Conservation (phyloP, 2,329 filamentous ascomycete species). For the Cercospora nicotianae region DNA sequence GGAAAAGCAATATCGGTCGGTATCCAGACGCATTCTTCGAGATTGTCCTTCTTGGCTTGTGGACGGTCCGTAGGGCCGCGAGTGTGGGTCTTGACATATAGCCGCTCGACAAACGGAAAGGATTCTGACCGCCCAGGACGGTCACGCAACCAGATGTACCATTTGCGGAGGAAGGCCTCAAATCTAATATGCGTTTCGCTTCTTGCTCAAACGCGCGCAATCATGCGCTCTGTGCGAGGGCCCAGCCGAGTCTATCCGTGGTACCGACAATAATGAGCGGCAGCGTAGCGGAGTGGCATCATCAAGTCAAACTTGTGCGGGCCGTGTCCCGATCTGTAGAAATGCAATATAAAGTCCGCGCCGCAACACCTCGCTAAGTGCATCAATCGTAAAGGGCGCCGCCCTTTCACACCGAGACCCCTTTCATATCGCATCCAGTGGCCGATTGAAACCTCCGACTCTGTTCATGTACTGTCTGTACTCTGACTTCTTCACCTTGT, state of each 20-base stretch:
- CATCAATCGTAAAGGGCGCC: constrained; percentile 10
- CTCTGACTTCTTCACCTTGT: constrained; percentile 91
- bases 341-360: background rate
- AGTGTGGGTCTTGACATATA: background rate
- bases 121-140: background rate
- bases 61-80: background rate
- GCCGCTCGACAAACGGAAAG: background rate
- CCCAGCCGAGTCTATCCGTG: background rate
- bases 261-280: background rate
- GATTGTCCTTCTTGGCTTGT: background rate
- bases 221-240: background rate
- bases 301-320: background rate
- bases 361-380: constrained; percentile 24
- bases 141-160: background rate
- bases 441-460: constrained; percentile 76
- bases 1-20: background rate
- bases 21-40: background rate
- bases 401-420: constrained; percentile 26
- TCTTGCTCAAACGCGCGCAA: constrained; percentile 11
- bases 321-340: constrained; percentile 1
- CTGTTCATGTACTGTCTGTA: constrained; percentile 98
- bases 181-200: constrained; percentile 1
- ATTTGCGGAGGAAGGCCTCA: background rate
- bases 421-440: constrained; percentile 39
- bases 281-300: background rate